Percentiles rank a stretch among this genome's conserved stretches.
These are phyloP conservation scores for Cercospora nicotianae DNA, from an alignment of 2,329 filamentous ascomycete genomes.

Conservation along the genomic window DNA sequence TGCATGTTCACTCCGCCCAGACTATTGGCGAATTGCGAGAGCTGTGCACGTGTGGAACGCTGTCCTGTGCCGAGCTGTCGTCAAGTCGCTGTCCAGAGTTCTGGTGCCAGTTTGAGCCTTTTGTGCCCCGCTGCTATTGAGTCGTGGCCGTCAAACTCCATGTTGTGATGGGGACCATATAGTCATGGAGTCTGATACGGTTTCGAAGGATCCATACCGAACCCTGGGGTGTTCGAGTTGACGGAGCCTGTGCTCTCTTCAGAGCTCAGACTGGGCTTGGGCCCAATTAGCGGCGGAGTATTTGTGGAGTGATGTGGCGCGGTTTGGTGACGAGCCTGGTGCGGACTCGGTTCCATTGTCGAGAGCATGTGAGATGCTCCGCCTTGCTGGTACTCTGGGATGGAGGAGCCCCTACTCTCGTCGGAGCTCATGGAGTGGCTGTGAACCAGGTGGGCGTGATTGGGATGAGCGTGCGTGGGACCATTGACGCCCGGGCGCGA, in stretches of 20 bases:
- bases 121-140: conserved; percentile 1
- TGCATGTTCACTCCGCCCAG: background rate
- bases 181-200: conserved; percentile 26
- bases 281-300: conserved; percentile 4
- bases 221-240: conserved; percentile 18
- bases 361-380: conserved; percentile 4
- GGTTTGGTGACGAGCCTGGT: conserved; percentile 1
- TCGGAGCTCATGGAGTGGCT: conserved; percentile 28
- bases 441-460: conserved; percentile 20
- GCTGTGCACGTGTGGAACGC: background rate
- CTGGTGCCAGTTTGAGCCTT: background rate
- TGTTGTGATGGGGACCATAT: background rate
- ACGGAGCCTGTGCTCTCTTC: conserved; percentile 27
- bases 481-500: conserved; percentile 7
- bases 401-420: conserved; percentile 24
- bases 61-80: background rate
- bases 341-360: conserved; percentile 11
- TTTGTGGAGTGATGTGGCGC: conserved; percentile 1
- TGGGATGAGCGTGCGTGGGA: conserved; percentile 1
- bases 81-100: conserved; percentile 6
- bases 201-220: conserved; percentile 12
- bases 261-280: conserved; percentile 21
- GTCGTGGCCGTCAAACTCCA: background rate
- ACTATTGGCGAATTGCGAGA: background rate
- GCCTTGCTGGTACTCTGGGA: conserved; percentile 13